phyloP scores from a whole-genome alignment of 768 basidiomycete genomes.

The Roridomyces roridus region DNA sequence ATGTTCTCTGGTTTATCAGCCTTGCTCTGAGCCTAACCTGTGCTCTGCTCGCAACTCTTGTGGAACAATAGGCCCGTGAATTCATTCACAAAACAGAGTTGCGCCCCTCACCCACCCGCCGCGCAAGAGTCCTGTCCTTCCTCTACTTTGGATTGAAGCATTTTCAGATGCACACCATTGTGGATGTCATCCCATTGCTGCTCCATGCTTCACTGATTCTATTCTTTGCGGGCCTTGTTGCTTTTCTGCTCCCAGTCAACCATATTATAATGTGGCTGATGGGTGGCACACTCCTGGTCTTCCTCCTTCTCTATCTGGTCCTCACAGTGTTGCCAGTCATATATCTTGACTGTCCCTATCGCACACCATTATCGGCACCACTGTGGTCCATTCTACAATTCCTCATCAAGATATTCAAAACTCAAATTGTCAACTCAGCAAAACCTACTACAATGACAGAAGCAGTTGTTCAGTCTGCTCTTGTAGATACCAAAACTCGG shows the following conservation, averaged over 20 bases:
- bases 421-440: background rate
- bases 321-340: background rate
- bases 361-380: background rate
- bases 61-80: constrained; percentile 10
- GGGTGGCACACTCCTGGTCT: background rate
- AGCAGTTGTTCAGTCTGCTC: background rate
- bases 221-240: constrained; percentile 9
- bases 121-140: constrained; percentile 3
- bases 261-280: background rate
- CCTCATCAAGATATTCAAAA: background rate
- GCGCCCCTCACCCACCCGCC: background rate
- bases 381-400: background rate
- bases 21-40: constrained; percentile 7
- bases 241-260: constrained; percentile 5
- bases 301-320: background rate
- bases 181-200: constrained; percentile 9
- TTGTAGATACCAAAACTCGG: background rate
- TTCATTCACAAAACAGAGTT: constrained; percentile 5
- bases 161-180: constrained; percentile 9
- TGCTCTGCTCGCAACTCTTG: constrained; percentile 11
- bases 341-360: constrained; percentile 1
- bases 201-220: constrained; percentile 10
- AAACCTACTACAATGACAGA: constrained; percentile 2
- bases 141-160: constrained; percentile 5
- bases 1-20: constrained; percentile 11